Conservation (phyloP, 176 grass and related monocot genomes). For the Rhynchospora pubera region DNA sequence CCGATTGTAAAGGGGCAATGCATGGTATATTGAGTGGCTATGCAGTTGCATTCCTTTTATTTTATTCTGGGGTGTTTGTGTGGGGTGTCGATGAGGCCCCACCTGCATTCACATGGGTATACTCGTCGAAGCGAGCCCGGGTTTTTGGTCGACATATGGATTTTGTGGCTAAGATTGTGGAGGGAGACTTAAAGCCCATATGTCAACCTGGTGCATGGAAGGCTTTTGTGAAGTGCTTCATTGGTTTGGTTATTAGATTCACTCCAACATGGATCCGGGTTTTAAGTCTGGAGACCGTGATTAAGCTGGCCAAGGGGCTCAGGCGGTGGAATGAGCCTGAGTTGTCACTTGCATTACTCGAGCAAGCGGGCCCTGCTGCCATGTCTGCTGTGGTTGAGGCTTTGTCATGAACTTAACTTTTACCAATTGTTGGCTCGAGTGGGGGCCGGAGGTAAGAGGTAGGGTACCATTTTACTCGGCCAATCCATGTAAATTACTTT, state of each 20-base stretch:
- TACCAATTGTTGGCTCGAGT: not conserved
- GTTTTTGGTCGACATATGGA: slow-evolving; percentile 19
- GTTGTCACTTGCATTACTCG: slow-evolving; percentile 11
- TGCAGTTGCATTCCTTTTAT: slow-evolving; percentile 51
- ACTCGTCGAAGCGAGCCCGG: slow-evolving; percentile 1
- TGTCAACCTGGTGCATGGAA: slow-evolving; percentile 24
- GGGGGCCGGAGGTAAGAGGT: not conserved
- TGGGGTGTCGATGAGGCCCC: slow-evolving; percentile 14
- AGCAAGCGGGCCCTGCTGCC: slow-evolving; percentile 12
- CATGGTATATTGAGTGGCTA: slow-evolving; percentile 51
- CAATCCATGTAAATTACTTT: slow-evolving; percentile 2
- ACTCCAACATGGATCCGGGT: not conserved
- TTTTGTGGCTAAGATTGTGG: slow-evolving; percentile 5
- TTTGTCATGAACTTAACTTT: slow-evolving; percentile 9
- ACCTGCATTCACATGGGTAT: slow-evolving; percentile 12
- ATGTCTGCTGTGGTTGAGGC: slow-evolving; percentile 15
- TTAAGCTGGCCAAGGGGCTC: slow-evolving; percentile 8
- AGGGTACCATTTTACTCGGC: not conserved
- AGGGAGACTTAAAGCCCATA: not conserved
- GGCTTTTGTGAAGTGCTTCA: slow-evolving; percentile 12
- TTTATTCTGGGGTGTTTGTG: slow-evolving; percentile 16
- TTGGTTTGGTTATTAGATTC: slow-evolving; percentile 16
- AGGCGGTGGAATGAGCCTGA: slow-evolving; percentile 22
- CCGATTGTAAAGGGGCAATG: slow-evolving; percentile 28
- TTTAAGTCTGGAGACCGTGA: slow-evolving; percentile 14